Evolutionary conservation across 192 early-diverging fungal genomes (phyloP), one percentile per base, ranked within the genome.

Genomic region (Phycomyces blakesleeanus): DNA sequence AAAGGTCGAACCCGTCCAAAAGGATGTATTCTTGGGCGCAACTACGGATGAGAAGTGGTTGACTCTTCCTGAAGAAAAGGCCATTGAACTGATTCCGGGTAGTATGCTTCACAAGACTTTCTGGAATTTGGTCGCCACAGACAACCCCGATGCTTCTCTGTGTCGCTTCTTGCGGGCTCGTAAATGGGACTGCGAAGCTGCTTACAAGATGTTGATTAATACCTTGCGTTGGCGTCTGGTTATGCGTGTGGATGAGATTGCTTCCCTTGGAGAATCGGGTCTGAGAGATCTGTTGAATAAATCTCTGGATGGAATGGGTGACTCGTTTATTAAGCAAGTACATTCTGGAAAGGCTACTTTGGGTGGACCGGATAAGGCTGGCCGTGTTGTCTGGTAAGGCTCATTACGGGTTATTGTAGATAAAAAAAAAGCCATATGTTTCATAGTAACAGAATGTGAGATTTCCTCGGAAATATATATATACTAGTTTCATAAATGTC

Each of bases 101-200:
- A 26, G 25, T 24, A 27, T 55, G 15, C 55, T 88, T 26, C 81
- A 84, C 12, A 76, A 74, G 4, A 81, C 83, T 15, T 88, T 89
- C 64, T 89, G 87, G 83, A 68, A 68, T 21, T 80, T 81, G 29
- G 75, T 85, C 42, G 76, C 74, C 57, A 76, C 69, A 51, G 87
- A 91, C 63, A 81, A 90, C 52, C 88, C 86, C 10, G 93, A 95
- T 70, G 66, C 83, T 0, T 62, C 92, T 16, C 34, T 90, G 44
- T 79, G 93, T 41, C 81, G 93, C n/a, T 95, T 93, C 73, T 72
- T 95, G 55, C 83, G 93, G 27, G 94, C 93, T 16, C 82, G 94
- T 56, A 96, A 96, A 62, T 97, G 93, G 92, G 83, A 93, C 57
- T 79, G 89, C 3, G 71, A 85, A 34, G 86, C 86, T 44, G 89